Base-by-base conservation (phyloP, 1,284 basidiomycete species). In the Cystobasidium sp. region DNA sequence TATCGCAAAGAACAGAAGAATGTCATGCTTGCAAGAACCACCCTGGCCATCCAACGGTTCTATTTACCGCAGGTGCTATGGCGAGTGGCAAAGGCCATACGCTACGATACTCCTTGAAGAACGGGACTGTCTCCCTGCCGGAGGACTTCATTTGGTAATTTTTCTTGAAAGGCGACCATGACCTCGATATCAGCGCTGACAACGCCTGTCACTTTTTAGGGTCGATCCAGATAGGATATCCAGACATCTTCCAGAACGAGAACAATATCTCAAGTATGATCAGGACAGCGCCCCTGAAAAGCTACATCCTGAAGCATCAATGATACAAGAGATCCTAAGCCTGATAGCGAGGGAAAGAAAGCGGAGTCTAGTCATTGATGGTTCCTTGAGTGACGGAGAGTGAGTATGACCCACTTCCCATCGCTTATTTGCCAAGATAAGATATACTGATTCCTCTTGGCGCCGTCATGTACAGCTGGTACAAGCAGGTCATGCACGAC, bases 211-310 rank as follows among this genome's bases (percentile, higher is more conserved):
- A 5, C 16, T 39, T 39, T 39, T 0, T 72, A 79, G 78, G 79
- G 78, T 80, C 44, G 79, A 80, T 66, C 79, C 79, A 8, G 79
- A 80, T 46, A 74, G 75, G 6, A 75, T 80, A 52, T 75, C 79
- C 3, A 72, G 77, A 39, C 72, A 75, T 16, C 65, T 80, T 5
- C 79, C 79, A 14, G 79, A 80, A 63, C 74, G 79, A 22, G 58
- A 76, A 6, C 78, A 78, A 41, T 79, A 80, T 66, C 68, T 80
- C 46, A 4, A 73, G 2, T 46, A 71, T 22, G 56, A 78, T 51
- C 74, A 64, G 1, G 55, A 64, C 24, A 75, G 70, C 18, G 75
- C 77, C 4, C 75, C 76, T 24, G 68, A 68, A 3, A 68, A 77
- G 20, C 62, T 80, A 0, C 79, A 80, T 59, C 77, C 77, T 18